phyloP scores from a whole-genome alignment of 768 basidiomycete species.

The Cubamyces sp. region DNA sequence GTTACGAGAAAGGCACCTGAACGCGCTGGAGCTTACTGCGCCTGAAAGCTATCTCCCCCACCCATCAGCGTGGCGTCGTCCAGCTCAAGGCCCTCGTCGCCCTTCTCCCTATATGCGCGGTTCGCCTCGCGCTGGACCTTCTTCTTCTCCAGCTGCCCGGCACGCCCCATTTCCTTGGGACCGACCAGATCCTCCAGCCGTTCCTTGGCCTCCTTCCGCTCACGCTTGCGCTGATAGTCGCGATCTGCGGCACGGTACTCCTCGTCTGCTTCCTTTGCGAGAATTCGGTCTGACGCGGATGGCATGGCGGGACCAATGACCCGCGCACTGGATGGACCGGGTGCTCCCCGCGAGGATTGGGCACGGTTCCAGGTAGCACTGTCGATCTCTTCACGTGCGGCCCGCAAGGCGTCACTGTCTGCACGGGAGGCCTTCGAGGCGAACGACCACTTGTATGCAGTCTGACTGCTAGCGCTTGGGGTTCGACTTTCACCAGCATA shows the following conservation, averaged over 20 bases:
- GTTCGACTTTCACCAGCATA: conserved; percentile 66
- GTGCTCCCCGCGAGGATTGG: conserved; percentile 14
- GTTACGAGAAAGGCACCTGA: neutral
- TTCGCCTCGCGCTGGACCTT: conserved; percentile 72
- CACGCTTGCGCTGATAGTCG: conserved; percentile 65
- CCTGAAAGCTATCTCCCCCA: conserved; percentile 81
- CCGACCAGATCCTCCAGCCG: conserved; percentile 77
- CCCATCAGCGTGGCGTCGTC: conserved; percentile 83
- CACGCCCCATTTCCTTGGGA: conserved; percentile 80
- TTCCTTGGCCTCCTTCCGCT: conserved; percentile 66
- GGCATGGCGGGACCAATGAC: conserved; percentile 73
- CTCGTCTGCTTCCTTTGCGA: conserved; percentile 64
- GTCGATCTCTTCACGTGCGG: conserved; percentile 61
- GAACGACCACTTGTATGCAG: conserved; percentile 89
- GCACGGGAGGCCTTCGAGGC: conserved; percentile 64
- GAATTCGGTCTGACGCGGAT: conserved; percentile 65
- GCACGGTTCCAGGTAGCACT: conserved; percentile 44
- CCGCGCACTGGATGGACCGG: conserved; percentile 41
- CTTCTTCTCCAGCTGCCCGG: conserved; percentile 89
- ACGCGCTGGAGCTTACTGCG: conserved; percentile 50
- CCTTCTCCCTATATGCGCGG: conserved; percentile 67
- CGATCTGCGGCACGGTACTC: conserved; percentile 59
- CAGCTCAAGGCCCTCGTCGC: conserved; percentile 76
- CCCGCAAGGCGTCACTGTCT: conserved; percentile 60
- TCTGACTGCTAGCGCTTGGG: conserved; percentile 66